A percentile compares a stretch with the other conserved stretches of the same genome.
Evolutionary conservation across 331 rosid species (phyloP).

Genomic region (Rhamnella rubrinervis): DNA sequence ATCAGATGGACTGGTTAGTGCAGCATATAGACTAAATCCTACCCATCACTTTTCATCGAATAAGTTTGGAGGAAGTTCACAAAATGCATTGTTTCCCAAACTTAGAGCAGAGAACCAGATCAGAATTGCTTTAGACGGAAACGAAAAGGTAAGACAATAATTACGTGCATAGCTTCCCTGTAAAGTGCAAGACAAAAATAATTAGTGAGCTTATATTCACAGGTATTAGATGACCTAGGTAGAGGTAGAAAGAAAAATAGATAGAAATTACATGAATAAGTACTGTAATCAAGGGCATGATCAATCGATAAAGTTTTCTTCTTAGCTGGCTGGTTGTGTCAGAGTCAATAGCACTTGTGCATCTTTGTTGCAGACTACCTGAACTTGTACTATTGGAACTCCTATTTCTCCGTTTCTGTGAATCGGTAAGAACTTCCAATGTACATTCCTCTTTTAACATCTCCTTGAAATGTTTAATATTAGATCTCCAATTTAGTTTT

Average conservation of each 20-base stretch:
- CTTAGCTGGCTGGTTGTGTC: too few relatives aligned
- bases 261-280: too few relatives aligned
- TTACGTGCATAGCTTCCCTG: neutral
- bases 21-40: neutral
- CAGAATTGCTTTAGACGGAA: neutral
- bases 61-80: slow-evolving; percentile 21
- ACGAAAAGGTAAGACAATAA: neutral
- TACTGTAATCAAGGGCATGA: too few relatives aligned
- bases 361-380: too few relatives aligned
- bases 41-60: slow-evolving; percentile 13
- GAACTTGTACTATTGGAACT: too few relatives aligned
- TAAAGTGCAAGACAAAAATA: neutral
- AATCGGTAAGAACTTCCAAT: too few relatives aligned
- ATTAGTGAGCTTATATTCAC: neutral
- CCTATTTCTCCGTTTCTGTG: too few relatives aligned
- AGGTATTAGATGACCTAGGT: neutral
- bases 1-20: neutral
- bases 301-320: too few relatives aligned
- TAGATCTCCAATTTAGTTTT: neutral
- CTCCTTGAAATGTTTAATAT: too few relatives aligned
- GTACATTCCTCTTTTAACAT: too few relatives aligned
- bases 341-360: too few relatives aligned
- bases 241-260: too few relatives aligned
- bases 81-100: neutral
- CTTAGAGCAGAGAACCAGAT: slow-evolving; percentile 12